A percentile compares a stretch with the other conserved stretches of the same genome.
Conservation (phyloP, 306 rosid genomes). For the Geum urbanum region DNA sequence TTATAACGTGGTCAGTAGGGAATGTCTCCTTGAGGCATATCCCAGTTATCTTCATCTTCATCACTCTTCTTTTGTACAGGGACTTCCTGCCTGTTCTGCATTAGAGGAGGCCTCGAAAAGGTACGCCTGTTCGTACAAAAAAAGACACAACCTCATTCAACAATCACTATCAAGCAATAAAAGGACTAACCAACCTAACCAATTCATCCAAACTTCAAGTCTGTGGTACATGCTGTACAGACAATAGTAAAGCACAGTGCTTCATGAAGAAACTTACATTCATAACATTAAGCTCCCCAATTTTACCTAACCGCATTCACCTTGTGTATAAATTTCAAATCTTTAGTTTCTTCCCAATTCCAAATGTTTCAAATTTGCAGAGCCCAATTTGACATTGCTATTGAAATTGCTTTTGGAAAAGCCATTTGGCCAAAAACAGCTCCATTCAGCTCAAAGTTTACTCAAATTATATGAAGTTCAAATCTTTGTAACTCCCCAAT, state of each 20-base stretch:
- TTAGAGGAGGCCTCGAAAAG: constrained; percentile 17
- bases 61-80: constrained; percentile 46
- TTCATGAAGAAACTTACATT: not conserved
- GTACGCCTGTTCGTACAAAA: constrained; percentile 32
- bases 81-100: constrained; percentile 25
- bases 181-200: not conserved
- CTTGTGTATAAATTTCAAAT: not conserved
- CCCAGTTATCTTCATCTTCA: constrained; percentile 78
- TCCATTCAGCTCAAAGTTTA: no score
- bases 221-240: not conserved
- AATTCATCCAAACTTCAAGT: not conserved
- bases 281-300: not conserved
- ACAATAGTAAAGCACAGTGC: not conserved
- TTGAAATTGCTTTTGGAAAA: no score
- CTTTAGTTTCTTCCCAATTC: not conserved
- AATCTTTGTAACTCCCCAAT: no score
- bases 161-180: not conserved
- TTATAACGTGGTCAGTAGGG: constrained; percentile 32
- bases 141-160: not conserved
- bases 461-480: no score
- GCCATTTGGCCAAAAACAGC: no score
- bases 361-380: not conserved
- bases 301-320: not conserved
- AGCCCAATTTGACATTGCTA: no score
- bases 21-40: constrained; percentile 52